Base-by-base conservation (phyloP, 495 filamentous ascomycete genomes). In the Parathielavia hyrcaniae region DNA sequence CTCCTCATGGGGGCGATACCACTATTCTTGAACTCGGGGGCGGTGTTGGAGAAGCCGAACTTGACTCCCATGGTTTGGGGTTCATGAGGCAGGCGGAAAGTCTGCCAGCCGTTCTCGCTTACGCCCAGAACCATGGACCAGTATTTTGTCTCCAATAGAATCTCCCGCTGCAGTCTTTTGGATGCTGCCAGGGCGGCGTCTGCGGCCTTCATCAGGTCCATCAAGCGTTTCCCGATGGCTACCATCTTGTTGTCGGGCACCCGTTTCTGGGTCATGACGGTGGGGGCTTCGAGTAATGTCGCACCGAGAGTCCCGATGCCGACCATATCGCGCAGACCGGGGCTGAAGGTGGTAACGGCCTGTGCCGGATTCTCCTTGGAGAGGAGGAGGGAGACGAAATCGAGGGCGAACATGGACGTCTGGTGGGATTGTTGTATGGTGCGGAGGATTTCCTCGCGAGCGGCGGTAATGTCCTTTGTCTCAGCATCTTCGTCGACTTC, bases 21-120 rank as follows among this genome's bases (percentile, higher is more conserved):
- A 17, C 83, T 84, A 53, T 86, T 78, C 62, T 83, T 86, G 68
- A 96, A 97, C 23, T 83, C 79, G 11, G 86, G 76, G 5, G 84
- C 81, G 40, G 89, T 87, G 75, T 95, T 91, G 13, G 84, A 75
- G 69, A 95, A 96, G 12, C 95, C 95, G 74, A 89, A 96, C 55
- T 84, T 83, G 39, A 97, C 92, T 38, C 84, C 90, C 34, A 97
- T 74, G 2, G 84, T 85, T 65, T 89, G 82, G 51, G 77, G 78
- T 39, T 92, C 84, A 23, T 85, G 78, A 1, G 90, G 88, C 23
- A 91, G 64, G 23, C 86, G 78, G 62, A 82, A 89, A 9, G 96
- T 67, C 23, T 88, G 81, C 92, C 93, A 99, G 4, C 91, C 89
- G 32, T 85, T 83, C 44, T 91, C 81, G 60, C 85, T 88, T 30